These are phyloP conservation scores for Hericium rajendrae DNA, from an alignment of 768 basidiomycete genomes.

Conservation along the genomic window DNA sequence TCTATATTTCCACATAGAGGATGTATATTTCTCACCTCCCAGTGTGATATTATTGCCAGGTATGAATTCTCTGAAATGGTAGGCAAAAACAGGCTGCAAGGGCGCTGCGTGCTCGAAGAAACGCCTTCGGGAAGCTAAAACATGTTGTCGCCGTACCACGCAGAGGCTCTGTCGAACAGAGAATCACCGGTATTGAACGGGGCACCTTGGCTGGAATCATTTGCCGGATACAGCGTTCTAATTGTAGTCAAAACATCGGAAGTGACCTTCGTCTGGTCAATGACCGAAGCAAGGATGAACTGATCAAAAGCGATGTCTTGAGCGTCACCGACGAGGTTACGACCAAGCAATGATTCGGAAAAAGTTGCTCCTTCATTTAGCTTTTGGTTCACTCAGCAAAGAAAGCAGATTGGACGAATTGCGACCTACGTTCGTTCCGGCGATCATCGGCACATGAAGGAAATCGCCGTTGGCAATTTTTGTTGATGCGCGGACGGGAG, in stretches of 20 bases:
- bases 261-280: constrained; percentile 42
- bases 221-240: constrained; percentile 34
- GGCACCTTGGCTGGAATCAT: constrained; percentile 28
- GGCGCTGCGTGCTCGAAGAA: constrained; percentile 41
- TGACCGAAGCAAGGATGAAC: constrained; percentile 39
- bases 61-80: constrained; percentile 48
- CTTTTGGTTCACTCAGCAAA: constrained; percentile 16
- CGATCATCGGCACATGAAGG: constrained; percentile 39
- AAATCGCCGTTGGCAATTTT: constrained; percentile 38
- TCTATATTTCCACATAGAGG: neutral
- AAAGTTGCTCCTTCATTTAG: constrained; percentile 46
- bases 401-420: constrained; percentile 4
- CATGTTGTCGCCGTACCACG: constrained; percentile 54
- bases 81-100: constrained; percentile 40
- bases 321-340: constrained; percentile 28
- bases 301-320: constrained; percentile 36
- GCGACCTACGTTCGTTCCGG: constrained; percentile 38
- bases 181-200: constrained; percentile 52
- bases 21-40: constrained; percentile 31
- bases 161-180: constrained; percentile 43
- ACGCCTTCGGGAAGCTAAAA: constrained; percentile 40
- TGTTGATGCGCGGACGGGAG: constrained; percentile 33
- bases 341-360: constrained; percentile 28
- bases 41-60: constrained; percentile 38
- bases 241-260: constrained; percentile 31